Base-by-base conservation (phyloP, 192 early-diverging fungal species). In the Nowakowskiella sp. region DNA sequence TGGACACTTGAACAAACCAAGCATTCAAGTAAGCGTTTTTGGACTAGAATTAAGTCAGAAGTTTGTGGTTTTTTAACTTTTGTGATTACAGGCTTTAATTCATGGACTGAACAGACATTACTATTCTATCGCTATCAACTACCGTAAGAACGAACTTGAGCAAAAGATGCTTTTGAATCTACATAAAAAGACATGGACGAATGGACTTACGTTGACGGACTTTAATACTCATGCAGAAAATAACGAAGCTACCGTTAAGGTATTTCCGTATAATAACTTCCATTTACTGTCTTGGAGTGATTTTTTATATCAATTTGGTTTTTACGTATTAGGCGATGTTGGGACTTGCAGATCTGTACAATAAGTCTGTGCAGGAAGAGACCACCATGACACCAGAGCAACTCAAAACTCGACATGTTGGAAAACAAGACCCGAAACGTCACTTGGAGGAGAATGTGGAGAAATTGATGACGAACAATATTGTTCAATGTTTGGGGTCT, bases 351-450 rank as follows among this genome's bases (percentile, higher is more conserved):
- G 93, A 96, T 45, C 70, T 81, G 48, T 99, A 97, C 61, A 95
- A 94, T 78, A 99, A 99, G 68, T 94, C 91, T 1, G 94, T 99
- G 0, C 86, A 89, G 53, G 97, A 99, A 64, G 97, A 99, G 71
- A 85, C 80, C 44, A 90, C 85, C 9, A 75, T 99, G 84, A 89
- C 90, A 8, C 60, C 84, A 1, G 89, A 97, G 42, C 88, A 97
- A 72, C 85, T 99, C 29, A 89, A 92, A 70, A 97, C 88, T 6
- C 91, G 97, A 30, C 97, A 99, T 66, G 92, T 99, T n/a, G 97
- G 97, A 29, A 99, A 99, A 66, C 92, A 99, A 71, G 97, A 99
- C 62, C 97, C 97, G 10, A 99, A 99, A 77, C 83, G 92, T 59
- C 97, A 99, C 69, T 70, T 99, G 58, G 91, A 94, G 67, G 83